A percentile compares a stretch with the other conserved stretches of the same genome.
Evolutionary conservation across 306 rosid species (phyloP).

Genomic region (Cucumis hystrix): DNA sequence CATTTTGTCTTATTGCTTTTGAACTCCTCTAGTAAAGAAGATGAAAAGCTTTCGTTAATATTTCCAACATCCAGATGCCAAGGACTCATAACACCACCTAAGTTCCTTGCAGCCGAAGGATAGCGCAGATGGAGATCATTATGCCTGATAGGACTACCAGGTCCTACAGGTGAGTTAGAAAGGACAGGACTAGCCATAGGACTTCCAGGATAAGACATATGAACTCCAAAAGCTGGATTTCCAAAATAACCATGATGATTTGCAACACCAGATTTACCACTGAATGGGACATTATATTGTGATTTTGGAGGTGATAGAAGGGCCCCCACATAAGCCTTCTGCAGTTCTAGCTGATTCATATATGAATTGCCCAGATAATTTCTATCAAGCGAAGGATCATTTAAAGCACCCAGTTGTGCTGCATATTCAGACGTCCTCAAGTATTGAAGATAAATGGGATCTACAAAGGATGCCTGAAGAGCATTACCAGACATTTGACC

Average conservation of each 20-base stretch:
- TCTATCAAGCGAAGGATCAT: constrained; percentile 57
- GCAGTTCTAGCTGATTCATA: constrained; percentile 67
- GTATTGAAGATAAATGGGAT: constrained; percentile 87
- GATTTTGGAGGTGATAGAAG: constrained; percentile 71
- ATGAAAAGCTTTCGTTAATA: constrained; percentile 53
- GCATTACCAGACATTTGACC: constrained; percentile 51
- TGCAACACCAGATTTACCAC: constrained; percentile 54
- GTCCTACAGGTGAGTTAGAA: constrained; percentile 67
- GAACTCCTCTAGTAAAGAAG: constrained; percentile 80
- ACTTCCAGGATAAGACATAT: constrained; percentile 80
- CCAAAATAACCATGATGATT: constrained; percentile 76
- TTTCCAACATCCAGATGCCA: constrained; percentile 70
- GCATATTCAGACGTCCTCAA: constrained; percentile 76
- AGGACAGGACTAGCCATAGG: constrained; percentile 63
- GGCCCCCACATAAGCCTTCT: constrained; percentile 68
- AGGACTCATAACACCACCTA: constrained; percentile 60
- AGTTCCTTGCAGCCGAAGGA: constrained; percentile 77
- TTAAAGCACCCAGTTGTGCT: constrained; percentile 68
- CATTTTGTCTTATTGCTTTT: constrained; percentile 78
- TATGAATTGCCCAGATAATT: constrained; percentile 62
- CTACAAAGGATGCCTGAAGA: constrained; percentile 71
- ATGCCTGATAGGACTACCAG: constrained; percentile 88
- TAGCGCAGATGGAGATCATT: constrained; percentile 55
- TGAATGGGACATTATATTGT: constrained; percentile 49
- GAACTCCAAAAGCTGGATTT: constrained; percentile 61